Evolutionary conservation across 495 filamentous ascomycete genomes (phyloP).

Genomic region (Trichoderma reesei): DNA sequence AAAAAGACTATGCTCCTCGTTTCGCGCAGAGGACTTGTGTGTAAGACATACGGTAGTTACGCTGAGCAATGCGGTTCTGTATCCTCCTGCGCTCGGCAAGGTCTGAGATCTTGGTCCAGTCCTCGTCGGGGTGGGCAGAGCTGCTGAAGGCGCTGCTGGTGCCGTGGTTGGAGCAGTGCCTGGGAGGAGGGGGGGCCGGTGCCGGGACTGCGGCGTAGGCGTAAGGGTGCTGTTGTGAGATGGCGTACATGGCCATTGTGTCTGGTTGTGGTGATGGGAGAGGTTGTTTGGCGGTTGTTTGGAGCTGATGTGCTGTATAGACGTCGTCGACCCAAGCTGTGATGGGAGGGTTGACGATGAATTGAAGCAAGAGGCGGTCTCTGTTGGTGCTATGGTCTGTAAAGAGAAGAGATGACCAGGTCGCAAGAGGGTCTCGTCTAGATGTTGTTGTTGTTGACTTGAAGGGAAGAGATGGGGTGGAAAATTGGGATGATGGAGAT

Average conservation of each 20-base stretch:
- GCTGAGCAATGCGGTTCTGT: slow-evolving; percentile 95
- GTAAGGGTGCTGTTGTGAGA: slow-evolving; percentile 33
- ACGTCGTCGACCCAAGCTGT: too few relatives aligned
- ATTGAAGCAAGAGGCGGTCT: not conserved
- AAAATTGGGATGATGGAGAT: not conserved
- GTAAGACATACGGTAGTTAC: slow-evolving; percentile 86
- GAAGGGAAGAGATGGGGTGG: not conserved
- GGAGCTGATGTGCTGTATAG: too few relatives aligned
- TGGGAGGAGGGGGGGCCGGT: slow-evolving; percentile 27
- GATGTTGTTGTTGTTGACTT: not conserved
- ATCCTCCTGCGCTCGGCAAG: slow-evolving; percentile 88
- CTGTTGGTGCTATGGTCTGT: not conserved
- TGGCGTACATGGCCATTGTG: slow-evolving; percentile 30
- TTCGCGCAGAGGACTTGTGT: not conserved
- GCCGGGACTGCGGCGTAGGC: slow-evolving; percentile 28
- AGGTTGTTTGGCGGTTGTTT: not conserved
- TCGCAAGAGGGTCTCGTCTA: too few relatives aligned
- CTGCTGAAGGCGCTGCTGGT: slow-evolving; percentile 95
- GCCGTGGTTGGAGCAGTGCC: slow-evolving; percentile 56
- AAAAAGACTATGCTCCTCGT: not conserved
- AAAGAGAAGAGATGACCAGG: not conserved
- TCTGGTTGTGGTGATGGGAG: slow-evolving; percentile 1
- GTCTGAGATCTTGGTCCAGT: slow-evolving; percentile 99
- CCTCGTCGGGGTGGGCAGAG: slow-evolving; percentile 92
- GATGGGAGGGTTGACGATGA: not conserved